Base-by-base conservation (phyloP, 495 filamentous ascomycete genomes). In the Xylaria castorea region DNA sequence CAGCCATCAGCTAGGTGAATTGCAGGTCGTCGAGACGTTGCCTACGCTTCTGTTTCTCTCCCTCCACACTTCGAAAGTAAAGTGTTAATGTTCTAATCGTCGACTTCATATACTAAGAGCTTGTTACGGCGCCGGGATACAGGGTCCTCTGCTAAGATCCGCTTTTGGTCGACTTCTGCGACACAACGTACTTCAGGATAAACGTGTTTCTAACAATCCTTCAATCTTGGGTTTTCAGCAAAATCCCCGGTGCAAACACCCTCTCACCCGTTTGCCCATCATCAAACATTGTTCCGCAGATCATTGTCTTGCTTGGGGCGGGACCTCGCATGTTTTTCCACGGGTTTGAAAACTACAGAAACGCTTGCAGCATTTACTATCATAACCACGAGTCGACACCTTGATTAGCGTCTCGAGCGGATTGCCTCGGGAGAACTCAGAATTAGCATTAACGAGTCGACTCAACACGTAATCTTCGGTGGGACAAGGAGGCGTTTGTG, bases 241-340 rank as follows among this genome's bases (percentile, higher is more conserved):
- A 57, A 72, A 60, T 36, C 48, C 53, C 38, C 44, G 9, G 53
- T 50, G 34, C 69, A 53, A 9, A 36, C 38, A 55, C 68, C 25
- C 40, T 61, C 34, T 67, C 63, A 12, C 53, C 40, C 34, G 51
- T 66, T 66, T 44, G 55, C 30, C 18, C 63, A 50, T 61, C 51
- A 53, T 51, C 57, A 73, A 69, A 73, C 71, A 68, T 69, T 73
- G 57, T 48, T 69, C 63, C 46, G 71, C 71, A 68, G 65, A 63
- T 73, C 65, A 69, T 68, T 53, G 14, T 38, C 36, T 40, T 69
- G 53, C 11, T 38, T 69, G 48, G 55, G 34, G 64, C 71, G 32
- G 65, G 71, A 55, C 66, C 48, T 68, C 66, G 34, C 66, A 36
- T 57, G 14, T 30, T 48, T 48, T 61, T 36, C 25, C 34, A 27